Base-by-base conservation (phyloP, 345 rosid species). In the Alliaria petiolata region DNA sequence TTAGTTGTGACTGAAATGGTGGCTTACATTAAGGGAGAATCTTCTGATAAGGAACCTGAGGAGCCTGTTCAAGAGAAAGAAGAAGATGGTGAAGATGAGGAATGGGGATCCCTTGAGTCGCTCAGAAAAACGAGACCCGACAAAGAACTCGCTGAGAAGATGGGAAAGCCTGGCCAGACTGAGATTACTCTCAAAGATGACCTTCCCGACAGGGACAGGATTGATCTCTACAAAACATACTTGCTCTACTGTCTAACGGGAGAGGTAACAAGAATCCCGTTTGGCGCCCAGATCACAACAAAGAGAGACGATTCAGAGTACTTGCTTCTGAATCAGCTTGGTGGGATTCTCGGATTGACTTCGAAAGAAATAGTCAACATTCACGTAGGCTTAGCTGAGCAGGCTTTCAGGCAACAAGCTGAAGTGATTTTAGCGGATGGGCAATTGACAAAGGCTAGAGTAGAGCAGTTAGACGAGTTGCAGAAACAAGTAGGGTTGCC, bases 351-450 rank as follows among this genome's bases (percentile, higher is more conserved):
- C 15, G 99, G 99, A 62, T 64, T 92, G 85, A 83, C 86, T 16
- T 78, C 79, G 0, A 81, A 83, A 76, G 97, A 95, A 82, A 83
- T 85, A 39, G 89, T 87, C 50, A 84, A 82, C 56, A 95, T 95
- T 47, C 99, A 90, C 70, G 82, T 92, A 59, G 76, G 89, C 65
- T 76, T 95, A 62, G 98, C 96, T 0, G 99, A 92, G 80, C 87
- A 86, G 77, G 86, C 97, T 11, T 95, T 95, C 74, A 88, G 89
- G 79, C 85, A 84, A 67, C 89, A 92, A 80, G 99, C 99, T 49
- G 99, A 88, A 85, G 91, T 87, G 80, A 87, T 92, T 81, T 84
- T 95, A 78, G 97, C 98, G 47, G 99, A 92, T 79, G 99, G 98
- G 17, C 97, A 88, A 65, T 79, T 92, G 84, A 95, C 98, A 25